Base-by-base conservation (phyloP, 768 basidiomycete species). In the Xerocomellus intermedius region DNA sequence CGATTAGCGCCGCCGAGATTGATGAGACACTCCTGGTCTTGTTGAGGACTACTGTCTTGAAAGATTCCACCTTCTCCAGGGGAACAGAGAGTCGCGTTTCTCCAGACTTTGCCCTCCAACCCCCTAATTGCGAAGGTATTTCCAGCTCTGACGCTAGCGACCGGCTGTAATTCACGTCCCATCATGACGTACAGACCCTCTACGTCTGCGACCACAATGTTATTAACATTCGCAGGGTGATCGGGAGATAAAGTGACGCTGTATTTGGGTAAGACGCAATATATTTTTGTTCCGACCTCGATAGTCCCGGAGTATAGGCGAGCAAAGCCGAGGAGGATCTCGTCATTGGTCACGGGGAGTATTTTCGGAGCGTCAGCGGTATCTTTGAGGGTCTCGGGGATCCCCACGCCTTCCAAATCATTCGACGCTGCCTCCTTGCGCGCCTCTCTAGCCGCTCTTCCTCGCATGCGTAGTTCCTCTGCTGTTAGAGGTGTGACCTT, bases 71-170 rank as follows among this genome's bases (percentile, higher is more conserved):
- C 56, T 36, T 78, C 76, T 32, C 69, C 69, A 1, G 89, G 83
- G 8, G 85, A 82, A 73, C 94, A 97, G 2, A 99, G 72, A 0
- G 97, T 98, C 2, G 91, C 94, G 64, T 84, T 94, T 54, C 96
- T 78, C 81, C 89, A 89, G 2, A 98, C 93, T 62, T 85, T 89
- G 1, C 94, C 91, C 64, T 91, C 91, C 52, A 98, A 71, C 0
- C 97, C 96, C 59, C 78, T 86, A 58, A 98, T 84, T 2, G 95
- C 97, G 60, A 98, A 98, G 5, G 95, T 90, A 66, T 96, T 95
- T 8, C 97, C 97, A 2, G 97, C 94, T 30, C 81, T 81, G 1
- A 98, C 94, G 56, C 77, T 78, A 21, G 89, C 78, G 3, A 96
- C 91, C 0, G 86, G 78, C 0, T 91, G 85, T n/a, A 99, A 78